Conservation (phyloP, 2,329 filamentous ascomycete species). For the Juglanconis sp. region DNA sequence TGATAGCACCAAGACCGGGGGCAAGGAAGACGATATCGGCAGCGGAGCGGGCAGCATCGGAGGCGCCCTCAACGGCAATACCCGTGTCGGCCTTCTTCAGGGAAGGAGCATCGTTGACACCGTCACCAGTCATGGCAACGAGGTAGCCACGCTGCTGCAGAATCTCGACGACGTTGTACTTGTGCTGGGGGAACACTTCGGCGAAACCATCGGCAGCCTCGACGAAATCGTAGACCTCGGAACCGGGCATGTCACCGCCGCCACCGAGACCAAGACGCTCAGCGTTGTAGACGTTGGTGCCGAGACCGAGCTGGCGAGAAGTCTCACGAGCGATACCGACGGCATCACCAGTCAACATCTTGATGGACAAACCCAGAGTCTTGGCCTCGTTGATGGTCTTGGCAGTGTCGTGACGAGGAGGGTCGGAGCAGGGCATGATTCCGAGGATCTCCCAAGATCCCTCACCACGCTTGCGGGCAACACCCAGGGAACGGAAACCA, state of each 20-base stretch:
- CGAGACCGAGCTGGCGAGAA: constrained; percentile 84
- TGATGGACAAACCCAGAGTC: constrained; percentile 81
- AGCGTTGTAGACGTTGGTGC: constrained; percentile 91
- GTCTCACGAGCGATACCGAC: constrained; percentile 92
- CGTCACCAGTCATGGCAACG: constrained; percentile 94
- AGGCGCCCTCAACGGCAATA: constrained; percentile 90
- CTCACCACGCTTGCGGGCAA: constrained; percentile 83
- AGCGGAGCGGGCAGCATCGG: constrained; percentile 84
- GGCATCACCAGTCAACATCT: constrained; percentile 94
- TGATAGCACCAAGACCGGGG: constrained; percentile 86
- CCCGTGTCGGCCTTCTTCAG: constrained; percentile 95
- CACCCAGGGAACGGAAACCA: constrained; percentile 91
- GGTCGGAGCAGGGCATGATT: constrained; percentile 92
- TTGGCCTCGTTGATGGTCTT: constrained; percentile 90
- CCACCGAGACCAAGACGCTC: constrained; percentile 88
- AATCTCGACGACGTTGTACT: constrained; percentile 92
- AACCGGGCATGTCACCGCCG: constrained; percentile 88
- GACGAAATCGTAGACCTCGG: constrained; percentile 92
- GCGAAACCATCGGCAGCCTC: constrained; percentile 94
- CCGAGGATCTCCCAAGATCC: constrained; percentile 86
- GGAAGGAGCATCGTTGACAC: constrained; percentile 90
- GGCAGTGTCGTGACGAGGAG: constrained; percentile 84
- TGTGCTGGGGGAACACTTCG: constrained; percentile 92
- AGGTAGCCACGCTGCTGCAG: constrained; percentile 90
- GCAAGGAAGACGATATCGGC: constrained; percentile 93